phyloP scores from a whole-genome alignment of 306 rosid species.

The Cucurbita argyrosperma region DNA sequence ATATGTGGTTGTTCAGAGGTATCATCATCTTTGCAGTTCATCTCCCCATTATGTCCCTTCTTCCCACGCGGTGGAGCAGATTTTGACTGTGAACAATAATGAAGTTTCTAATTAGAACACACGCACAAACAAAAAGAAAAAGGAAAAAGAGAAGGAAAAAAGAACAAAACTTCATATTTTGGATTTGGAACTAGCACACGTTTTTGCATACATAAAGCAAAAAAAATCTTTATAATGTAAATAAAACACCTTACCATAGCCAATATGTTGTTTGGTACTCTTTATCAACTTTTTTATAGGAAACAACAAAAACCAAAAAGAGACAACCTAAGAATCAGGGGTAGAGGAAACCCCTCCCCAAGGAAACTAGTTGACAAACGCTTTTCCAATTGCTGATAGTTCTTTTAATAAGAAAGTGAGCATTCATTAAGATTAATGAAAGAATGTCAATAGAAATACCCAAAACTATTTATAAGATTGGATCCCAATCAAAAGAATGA shows the following conservation, averaged over 20 bases:
- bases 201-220: neutral
- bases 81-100: conserved; percentile 42
- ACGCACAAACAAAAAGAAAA: neutral
- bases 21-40: conserved; percentile 54
- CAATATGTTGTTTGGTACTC: neutral
- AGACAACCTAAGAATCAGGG: neutral
- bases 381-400: neutral
- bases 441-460: neutral
- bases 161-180: neutral
- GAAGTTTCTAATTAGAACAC: conserved; percentile 5
- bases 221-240: neutral
- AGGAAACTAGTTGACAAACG: neutral
- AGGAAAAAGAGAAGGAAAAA: neutral
- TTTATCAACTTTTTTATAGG: neutral
- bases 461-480: neutral
- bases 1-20: conserved; percentile 39
- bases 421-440: neutral
- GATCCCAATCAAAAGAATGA: neutral
- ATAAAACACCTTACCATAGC: neutral
- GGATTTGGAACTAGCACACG: neutral
- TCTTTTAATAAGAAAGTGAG: neutral
- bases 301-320: neutral
- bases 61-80: conserved; percentile 49
- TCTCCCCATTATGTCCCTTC: conserved; percentile 69
- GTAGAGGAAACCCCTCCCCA: neutral